Evolutionary conservation across 208 protist species (phyloP).

Genomic region (Wallacemonas rigidus): DNA sequence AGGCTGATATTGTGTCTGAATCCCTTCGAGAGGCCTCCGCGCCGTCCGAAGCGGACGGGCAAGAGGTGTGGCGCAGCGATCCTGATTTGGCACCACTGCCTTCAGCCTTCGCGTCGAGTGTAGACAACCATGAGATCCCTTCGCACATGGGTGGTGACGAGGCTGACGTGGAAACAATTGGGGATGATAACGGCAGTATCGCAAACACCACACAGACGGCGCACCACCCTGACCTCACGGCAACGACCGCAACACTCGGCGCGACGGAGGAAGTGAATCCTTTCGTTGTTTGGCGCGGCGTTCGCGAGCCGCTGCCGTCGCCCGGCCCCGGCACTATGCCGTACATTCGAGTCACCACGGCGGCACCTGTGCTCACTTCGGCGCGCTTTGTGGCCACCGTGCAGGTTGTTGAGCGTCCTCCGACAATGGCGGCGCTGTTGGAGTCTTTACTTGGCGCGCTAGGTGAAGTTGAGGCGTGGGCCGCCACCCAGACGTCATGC

Average conservation of each 20-base stretch:
- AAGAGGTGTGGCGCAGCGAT: slow-evolving; percentile 1
- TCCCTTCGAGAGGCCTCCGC: slow-evolving; percentile 21
- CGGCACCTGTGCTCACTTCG: too few species aligned
- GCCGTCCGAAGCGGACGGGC: slow-evolving; percentile 1
- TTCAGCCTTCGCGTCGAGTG: slow-evolving; percentile 26
- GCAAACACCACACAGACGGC: too few species aligned
- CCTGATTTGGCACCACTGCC: slow-evolving; percentile 31
- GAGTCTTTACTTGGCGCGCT: slow-evolving; percentile 19
- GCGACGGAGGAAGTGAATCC: slow-evolving; percentile 16
- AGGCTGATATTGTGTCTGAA: not conserved
- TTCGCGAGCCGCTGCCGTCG: not conserved
- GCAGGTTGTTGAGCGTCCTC: slow-evolving; percentile 25
- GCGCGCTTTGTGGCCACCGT: slow-evolving; percentile 15
- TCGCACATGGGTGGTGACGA: slow-evolving; percentile 28
- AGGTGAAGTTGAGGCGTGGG: slow-evolving; percentile 21
- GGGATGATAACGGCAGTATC: too few species aligned
- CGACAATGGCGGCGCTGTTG: slow-evolving; percentile 16
- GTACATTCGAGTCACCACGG: not conserved
- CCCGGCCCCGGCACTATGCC: not conserved
- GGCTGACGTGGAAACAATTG: not conserved
- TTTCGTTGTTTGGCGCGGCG: slow-evolving; percentile 13
- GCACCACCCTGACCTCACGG: too few species aligned
- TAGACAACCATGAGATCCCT: slow-evolving; percentile 66
- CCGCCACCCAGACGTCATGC: too few species aligned
- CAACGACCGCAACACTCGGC: not conserved